Base-by-base conservation (phyloP, 1,284 basidiomycete genomes). In the Takashimella koratensis region DNA sequence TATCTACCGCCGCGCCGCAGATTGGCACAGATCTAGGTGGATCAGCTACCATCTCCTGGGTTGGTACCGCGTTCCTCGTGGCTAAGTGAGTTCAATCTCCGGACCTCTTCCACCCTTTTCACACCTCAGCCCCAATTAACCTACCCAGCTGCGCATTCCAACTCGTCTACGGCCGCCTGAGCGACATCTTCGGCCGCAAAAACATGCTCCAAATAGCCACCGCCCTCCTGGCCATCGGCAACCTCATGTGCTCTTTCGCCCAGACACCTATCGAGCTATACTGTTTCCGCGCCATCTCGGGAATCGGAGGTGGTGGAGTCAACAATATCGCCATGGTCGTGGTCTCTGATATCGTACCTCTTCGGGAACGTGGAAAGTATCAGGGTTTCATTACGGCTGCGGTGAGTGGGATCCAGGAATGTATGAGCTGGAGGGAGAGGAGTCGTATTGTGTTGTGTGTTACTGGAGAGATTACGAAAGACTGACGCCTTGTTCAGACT, bases 261-360 rank as follows among this genome's bases (percentile, higher is more conserved):
- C 45, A 66, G 40, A 67, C 57, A 5, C 63, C 63, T 5, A 50
- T 68, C 3, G 63, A 66, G 62, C 62, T 73, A 30, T 73, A 73
- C 45, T 45, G 53, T 25, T 74, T 71, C 26, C 63, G 78, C 25
- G 76, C 76, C 5, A 70, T 79, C 13, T 70, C 74, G 6, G 78
- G 78, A 54, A 71, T 77, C 20, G 78, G 77, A 12, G 77, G 78
- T 19, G 77, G 78, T 26, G 78, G 78, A 11, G 63, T 78, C 48
- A 78, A 76, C 46, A 68, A 69, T 23, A 73, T 79, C 62, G 56
- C 70, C 1, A 78, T 76, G 58, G 69, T 77, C 47, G 73, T 78
- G 45, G 73, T 76, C 6, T 68, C 66, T 6, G 77, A 78, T 51
- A 66, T 79, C 13, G 76, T 78, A 23, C 67, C 68, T 13, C 65